Conservation (phyloP, 768 basidiomycete species). For the Suillus lakei region DNA sequence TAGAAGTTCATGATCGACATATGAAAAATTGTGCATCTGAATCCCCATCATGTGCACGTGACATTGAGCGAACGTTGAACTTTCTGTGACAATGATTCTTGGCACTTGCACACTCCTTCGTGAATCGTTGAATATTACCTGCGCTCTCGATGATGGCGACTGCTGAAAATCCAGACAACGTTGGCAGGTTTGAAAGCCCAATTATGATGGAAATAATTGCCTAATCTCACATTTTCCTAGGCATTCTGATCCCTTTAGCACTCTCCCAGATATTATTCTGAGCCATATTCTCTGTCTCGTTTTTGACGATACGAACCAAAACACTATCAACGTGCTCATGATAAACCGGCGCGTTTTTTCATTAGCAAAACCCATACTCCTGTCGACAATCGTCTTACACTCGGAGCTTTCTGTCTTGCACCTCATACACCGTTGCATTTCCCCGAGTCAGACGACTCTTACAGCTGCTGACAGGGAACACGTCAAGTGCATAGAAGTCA, state of each 20-base stretch:
- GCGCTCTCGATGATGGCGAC: background rate
- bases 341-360: conserved; percentile 6
- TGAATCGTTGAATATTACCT: background rate
- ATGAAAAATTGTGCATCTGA: background rate
- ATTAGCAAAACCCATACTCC: conserved; percentile 8
- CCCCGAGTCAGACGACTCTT: background rate
- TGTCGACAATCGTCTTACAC: conserved; percentile 9
- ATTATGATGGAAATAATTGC: background rate
- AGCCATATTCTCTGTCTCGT: conserved; percentile 4
- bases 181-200: background rate
- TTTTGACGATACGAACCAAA: conserved; percentile 1
- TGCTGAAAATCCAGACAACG: background rate
- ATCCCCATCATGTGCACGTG: too few relatives aligned
- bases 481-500: conserved; percentile 9
- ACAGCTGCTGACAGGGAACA: background rate
- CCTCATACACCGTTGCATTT: conserved; percentile 6
- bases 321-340: background rate
- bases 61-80: background rate
- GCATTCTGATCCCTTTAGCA: background rate
- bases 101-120: background rate
- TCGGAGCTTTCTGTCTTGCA: conserved; percentile 9
- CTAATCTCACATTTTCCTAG: background rate
- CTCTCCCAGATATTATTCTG: conserved; percentile 7
- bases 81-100: background rate
- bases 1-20: too few relatives aligned